Evolutionary conservation across 345 rosid species (phyloP), one percentile per base, ranked within the genome.

Genomic region (Syzygium aromaticum): DNA sequence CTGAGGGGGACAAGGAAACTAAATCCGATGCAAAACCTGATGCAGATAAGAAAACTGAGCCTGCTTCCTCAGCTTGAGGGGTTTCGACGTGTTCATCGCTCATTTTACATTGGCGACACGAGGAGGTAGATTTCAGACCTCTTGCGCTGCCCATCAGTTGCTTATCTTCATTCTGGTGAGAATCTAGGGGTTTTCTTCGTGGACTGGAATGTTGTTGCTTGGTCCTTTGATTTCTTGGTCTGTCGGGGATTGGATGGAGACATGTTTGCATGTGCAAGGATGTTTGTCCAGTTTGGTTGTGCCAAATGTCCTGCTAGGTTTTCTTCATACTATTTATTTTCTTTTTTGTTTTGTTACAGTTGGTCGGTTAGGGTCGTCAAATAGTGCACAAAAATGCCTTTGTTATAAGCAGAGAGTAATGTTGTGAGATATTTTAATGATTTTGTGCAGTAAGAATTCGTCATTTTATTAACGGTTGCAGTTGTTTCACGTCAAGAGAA

Each of bases 21-120:
- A 90, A 93, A 67, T 49, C 86, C 51, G 90, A 87, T 4, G 80
- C 14, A 56, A 89, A 90, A 85, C 84, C 89, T 1, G 92, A 84
- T 77, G 86, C 87, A 19, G 95, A 91, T 86, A 93, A 94, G 94
- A 93, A 94, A 92, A 92, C 87, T 64, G 94, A 92, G 84, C 78
- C 93, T 84, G 89, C 85, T 88, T 85, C 96, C 77, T 91, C 94
- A 63, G 77, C 93, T 89, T 95, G 88, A 93, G 86, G 86, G 51
- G 87, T 87, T 73, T 38, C 14, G 3, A 73, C 1, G 23, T 73
- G 80, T 33, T 73, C 80, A 73, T 73, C 3, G 1, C 49, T 73
- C 46, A 33, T 73, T 73, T 30, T 33, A 73, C 84, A 86, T 85
- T 85, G 87, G 84, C 27, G 22, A 85, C 84, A 84, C 33, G 78